phyloP scores from a whole-genome alignment of 176 grass and related monocot genomes.

The Lolium rigidum region DNA sequence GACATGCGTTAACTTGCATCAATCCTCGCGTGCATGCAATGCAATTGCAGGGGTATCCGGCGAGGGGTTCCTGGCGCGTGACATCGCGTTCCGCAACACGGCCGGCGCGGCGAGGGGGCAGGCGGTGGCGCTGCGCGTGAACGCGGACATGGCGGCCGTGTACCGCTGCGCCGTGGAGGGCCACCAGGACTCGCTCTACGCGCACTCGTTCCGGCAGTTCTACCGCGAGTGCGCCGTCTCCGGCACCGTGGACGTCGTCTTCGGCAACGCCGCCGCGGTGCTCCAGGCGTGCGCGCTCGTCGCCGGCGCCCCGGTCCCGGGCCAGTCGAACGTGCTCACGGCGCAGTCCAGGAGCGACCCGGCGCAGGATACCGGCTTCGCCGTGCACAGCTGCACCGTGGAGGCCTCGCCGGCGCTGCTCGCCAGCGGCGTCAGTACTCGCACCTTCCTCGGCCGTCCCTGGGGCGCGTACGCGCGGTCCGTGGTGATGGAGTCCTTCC shows the following conservation, averaged over 20 bases:
- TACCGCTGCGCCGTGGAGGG: conserved; percentile 69
- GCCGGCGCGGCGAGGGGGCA: conserved; percentile 65
- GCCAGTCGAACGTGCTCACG: conserved; percentile 69
- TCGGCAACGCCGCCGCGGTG: conserved; percentile 85
- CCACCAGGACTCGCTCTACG: conserved; percentile 86
- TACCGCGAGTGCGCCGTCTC: conserved; percentile 80
- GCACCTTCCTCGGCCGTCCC: conserved; percentile 75
- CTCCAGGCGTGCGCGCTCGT: conserved; percentile 77
- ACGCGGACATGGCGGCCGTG: conserved; percentile 60
- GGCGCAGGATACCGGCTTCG: conserved; percentile 73
- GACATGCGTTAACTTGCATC: not conserved
- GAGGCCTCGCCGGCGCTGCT: conserved; percentile 37
- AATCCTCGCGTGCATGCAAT: not conserved
- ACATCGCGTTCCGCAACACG: conserved; percentile 84
- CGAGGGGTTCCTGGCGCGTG: conserved; percentile 73
- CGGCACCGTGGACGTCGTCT: conserved; percentile 82
- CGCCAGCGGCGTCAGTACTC: conserved; percentile 1
- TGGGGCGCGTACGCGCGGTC: conserved; percentile 71
- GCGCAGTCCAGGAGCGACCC: conserved; percentile 58
- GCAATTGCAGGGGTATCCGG: conserved; percentile 66
- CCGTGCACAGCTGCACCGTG: conserved; percentile 70
- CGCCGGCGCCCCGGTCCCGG: conserved; percentile 43
- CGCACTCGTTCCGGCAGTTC: conserved; percentile 88
- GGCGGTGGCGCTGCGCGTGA: conserved; percentile 82
- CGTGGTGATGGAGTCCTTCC: conserved; percentile 60